Percentiles rank a stretch among this genome's conserved stretches.
phyloP scores from a whole-genome alignment of 2,329 filamentous ascomycete genomes.

The Peltaster fructicola region DNA sequence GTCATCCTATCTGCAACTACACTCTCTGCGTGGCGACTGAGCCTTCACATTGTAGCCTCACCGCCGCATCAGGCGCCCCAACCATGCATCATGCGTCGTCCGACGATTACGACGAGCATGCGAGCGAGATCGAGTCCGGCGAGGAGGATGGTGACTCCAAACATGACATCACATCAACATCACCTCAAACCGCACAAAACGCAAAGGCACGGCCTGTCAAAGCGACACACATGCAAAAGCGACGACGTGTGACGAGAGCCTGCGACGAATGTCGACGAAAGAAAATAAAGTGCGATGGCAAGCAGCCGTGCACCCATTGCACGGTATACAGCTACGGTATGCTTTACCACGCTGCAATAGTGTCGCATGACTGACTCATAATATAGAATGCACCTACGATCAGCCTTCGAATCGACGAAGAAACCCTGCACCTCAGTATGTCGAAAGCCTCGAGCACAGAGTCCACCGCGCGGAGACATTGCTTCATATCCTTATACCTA shows the following conservation, averaged over 20 bases:
- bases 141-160: constrained; percentile 15
- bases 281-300: constrained; percentile 39
- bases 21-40: too few relatives aligned
- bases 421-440: constrained; percentile 83
- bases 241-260: constrained; percentile 71
- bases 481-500: constrained; percentile 62
- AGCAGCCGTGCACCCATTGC: constrained; percentile 60
- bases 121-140: constrained; percentile 15
- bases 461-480: constrained; percentile 69
- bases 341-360: constrained; percentile 8
- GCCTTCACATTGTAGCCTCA: too few relatives aligned
- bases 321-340: constrained; percentile 96
- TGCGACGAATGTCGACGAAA: constrained; percentile 72
- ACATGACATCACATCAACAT: constrained; percentile 12
- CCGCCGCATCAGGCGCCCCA: too few relatives aligned
- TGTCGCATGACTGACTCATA: constrained; percentile 1
- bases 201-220: constrained; percentile 7
- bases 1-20: too few relatives aligned
- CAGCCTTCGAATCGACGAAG: constrained; percentile 82
- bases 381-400: constrained; percentile 90
- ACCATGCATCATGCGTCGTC: constrained; percentile 16
- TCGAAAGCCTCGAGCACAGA: constrained; percentile 71
- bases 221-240: constrained; percentile 33
- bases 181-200: constrained; percentile 8
- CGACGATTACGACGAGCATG: constrained; percentile 16